Evolutionary conservation across 495 filamentous ascomycete species (phyloP), one percentile per base, ranked within the genome.

Genomic region (Penicillium lividum): DNA sequence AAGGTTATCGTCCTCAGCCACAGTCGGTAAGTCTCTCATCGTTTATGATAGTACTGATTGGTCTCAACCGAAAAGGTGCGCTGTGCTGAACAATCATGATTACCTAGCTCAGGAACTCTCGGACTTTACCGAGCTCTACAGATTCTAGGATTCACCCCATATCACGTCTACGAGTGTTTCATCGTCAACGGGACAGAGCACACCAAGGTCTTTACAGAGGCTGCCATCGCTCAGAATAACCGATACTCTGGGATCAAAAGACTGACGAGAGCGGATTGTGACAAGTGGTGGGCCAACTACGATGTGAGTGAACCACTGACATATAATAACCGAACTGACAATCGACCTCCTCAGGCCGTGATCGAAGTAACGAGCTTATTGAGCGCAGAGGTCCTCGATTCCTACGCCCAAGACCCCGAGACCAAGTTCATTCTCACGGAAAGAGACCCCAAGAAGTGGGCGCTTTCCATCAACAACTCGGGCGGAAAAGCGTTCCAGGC

Each of bases 401-500:
- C 53, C 1, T 68, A 70, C 28, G 53, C 47, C 1, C 5, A 60
- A 11, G 67, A 70, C 15, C 67, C 67, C 1, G 50, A 68, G 7
- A 62, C 68, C 3, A 70, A 70, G 15, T 70, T 70, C 44, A 65
- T 70, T 15, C 54, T 70, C 28, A 66, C 65, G 1, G 67, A 70
- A n/a, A 58, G 67, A 30, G 5, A 43, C 3, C 65, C 67, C 0
- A 56, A 62, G 10, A 68, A 60, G 22, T 70, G 67, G 67, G 67
- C 57, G 0, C 38, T 11, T 5, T 70, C 67, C 0, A 15, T 67
- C 47, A 68, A 68, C 27, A 70, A 66, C 13, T 62, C 65, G 0
- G 47, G 51, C 8, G 64, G 53, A 0, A 33, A 38, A 1, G 44
- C 56, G 2, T 52, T 54, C 0, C 8, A 15, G 6, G 16, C 55